A percentile compares a stretch with the other conserved stretches of the same genome.
phyloP scores from a whole-genome alignment of 441 rosid species.

The Macaranga tanarius region DNA sequence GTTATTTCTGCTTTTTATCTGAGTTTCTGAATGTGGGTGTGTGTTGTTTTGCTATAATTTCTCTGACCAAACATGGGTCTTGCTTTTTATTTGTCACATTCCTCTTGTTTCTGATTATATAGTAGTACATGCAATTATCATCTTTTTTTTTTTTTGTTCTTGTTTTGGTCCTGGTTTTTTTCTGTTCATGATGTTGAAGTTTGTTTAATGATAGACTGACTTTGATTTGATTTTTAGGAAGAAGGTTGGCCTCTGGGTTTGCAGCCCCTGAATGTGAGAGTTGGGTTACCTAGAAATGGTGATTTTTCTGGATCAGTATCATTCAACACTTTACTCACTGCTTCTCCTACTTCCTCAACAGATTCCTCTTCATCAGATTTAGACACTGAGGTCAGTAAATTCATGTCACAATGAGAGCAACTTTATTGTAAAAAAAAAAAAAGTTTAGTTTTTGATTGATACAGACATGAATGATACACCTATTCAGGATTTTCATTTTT shows the following conservation, averaged over 20 bases:
- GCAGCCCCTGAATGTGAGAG: constrained; percentile 53
- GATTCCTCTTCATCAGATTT: constrained; percentile 57
- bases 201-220: background rate
- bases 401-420: too few relatives aligned
- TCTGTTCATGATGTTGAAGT: constrained; percentile 8
- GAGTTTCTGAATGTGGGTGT: constrained; percentile 15
- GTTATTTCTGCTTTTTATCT: background rate
- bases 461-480: too few relatives aligned
- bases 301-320: constrained; percentile 46
- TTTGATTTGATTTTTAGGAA: constrained; percentile 40
- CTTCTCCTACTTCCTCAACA: constrained; percentile 45
- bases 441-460: background rate
- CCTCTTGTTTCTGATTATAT: constrained; percentile 18
- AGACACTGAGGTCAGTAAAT: constrained; percentile 53
- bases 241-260: constrained; percentile 65
- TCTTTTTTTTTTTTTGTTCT: background rate
- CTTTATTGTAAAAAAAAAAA: too few relatives aligned
- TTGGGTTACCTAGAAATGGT: constrained; percentile 34
- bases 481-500: background rate
- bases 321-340: constrained; percentile 47
- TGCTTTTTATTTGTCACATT: constrained; percentile 18
- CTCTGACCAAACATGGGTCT: constrained; percentile 20
- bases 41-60: constrained; percentile 19
- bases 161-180: background rate
- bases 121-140: constrained; percentile 16